A percentile compares a stretch with the other conserved stretches of the same genome.
Evolutionary conservation across 179 eudicot species (phyloP).

Genomic region (Actinidia arguta): DNA sequence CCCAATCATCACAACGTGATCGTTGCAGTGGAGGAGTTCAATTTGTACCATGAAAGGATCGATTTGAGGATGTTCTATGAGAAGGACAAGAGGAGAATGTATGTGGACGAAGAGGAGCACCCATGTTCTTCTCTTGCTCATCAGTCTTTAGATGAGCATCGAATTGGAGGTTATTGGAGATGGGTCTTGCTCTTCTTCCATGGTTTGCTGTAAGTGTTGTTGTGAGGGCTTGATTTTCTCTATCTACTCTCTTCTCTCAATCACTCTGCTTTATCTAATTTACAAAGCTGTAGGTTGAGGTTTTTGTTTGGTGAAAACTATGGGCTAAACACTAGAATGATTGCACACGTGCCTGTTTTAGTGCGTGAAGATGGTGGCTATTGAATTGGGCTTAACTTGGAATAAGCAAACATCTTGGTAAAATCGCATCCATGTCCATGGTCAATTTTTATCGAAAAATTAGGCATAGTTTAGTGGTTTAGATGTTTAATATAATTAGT

Average conservation of each 20-base stretch:
- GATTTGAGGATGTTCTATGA: slow-evolving; percentile 75
- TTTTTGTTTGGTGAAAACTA: slow-evolving; percentile 1
- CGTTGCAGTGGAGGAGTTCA: slow-evolving; percentile 15
- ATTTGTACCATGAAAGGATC: slow-evolving; percentile 63
- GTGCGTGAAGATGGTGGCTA: not conserved
- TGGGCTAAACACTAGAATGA: not conserved
- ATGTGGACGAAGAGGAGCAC: slow-evolving; percentile 64
- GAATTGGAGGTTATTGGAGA: not conserved
- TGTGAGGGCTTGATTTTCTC: not conserved
- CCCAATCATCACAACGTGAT: slow-evolving; percentile 26
- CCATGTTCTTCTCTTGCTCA: slow-evolving; percentile 89
- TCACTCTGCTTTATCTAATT: too few relatives aligned
- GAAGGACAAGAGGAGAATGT: slow-evolving; percentile 57
- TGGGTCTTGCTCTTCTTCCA: slow-evolving; percentile 3
- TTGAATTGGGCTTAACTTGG: too few relatives aligned
- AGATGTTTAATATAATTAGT: too few relatives aligned
- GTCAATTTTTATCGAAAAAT: too few relatives aligned
- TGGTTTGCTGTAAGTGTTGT: not conserved
- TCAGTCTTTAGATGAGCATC: slow-evolving; percentile 43
- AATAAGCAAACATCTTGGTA: too few relatives aligned
- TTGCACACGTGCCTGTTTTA: not conserved
- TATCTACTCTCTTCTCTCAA: not conserved
- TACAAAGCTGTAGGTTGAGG: not conserved
- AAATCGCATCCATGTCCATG: too few relatives aligned
- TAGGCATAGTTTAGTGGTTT: too few relatives aligned